Evolutionary conservation across 2,329 filamentous ascomycete species (phyloP).

Genomic region (Exophiala sp.): DNA sequence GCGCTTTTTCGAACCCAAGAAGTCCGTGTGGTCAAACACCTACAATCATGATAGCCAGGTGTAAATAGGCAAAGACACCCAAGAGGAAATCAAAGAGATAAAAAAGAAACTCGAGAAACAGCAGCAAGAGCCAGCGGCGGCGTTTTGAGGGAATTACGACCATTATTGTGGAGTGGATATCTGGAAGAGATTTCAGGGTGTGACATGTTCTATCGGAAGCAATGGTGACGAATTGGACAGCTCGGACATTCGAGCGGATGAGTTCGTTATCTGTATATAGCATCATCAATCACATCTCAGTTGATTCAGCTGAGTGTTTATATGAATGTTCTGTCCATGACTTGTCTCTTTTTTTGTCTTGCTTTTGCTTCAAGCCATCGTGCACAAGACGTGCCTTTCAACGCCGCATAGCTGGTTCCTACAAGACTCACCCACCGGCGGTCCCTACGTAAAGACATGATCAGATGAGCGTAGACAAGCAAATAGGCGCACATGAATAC

Average conservation of each 20-base stretch:
- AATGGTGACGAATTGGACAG: background rate
- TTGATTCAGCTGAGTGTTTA: background rate
- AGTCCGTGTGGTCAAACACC: slow-evolving; percentile 27
- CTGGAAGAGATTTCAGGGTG: background rate
- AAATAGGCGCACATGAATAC: no score
- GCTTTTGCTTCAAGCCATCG: no score
- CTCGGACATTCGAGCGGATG: background rate
- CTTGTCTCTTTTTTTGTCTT: no score
- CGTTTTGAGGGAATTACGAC: slow-evolving; percentile 1
- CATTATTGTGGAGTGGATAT: background rate
- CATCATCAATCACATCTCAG: background rate
- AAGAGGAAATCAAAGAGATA: background rate
- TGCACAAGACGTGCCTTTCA: no score
- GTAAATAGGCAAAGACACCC: slow-evolving; percentile 5
- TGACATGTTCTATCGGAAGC: background rate
- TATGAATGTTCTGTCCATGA: background rate
- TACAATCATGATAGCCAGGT: slow-evolving; percentile 18
- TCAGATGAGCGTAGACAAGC: no score
- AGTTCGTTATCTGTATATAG: background rate
- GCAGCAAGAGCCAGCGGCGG: background rate
- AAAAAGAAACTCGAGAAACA: background rate
- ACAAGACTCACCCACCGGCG: no score
- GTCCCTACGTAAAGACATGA: no score
- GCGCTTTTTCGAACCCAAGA: slow-evolving; percentile 39
- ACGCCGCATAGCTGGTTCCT: no score